Conservation (phyloP, 768 basidiomycete species). For the Boletus barrowsii region DNA sequence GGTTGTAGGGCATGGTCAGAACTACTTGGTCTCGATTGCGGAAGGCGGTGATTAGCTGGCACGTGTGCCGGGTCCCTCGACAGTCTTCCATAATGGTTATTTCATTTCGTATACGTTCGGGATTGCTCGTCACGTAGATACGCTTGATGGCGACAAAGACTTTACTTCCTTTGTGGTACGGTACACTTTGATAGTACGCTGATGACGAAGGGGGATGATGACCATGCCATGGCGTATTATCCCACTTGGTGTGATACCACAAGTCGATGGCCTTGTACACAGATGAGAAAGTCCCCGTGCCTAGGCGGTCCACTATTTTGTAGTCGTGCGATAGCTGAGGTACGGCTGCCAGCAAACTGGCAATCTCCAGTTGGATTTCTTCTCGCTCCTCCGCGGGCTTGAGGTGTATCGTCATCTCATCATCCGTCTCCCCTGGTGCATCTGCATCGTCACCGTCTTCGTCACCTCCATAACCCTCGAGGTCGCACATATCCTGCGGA, state of each 20-base stretch:
- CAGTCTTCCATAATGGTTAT: constrained; percentile 84
- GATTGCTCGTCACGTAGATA: constrained; percentile 95
- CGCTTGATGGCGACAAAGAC: constrained; percentile 93
- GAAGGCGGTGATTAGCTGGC: constrained; percentile 94
- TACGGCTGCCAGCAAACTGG: constrained; percentile 61
- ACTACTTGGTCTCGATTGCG: constrained; percentile 89
- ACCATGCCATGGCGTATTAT: constrained; percentile 73
- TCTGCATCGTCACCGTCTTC: constrained; percentile 35
- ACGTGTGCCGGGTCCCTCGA: constrained; percentile 81
- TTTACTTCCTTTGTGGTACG: constrained; percentile 41
- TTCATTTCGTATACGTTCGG: constrained; percentile 90
- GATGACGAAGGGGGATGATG: constrained; percentile 59
- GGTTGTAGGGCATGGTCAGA: constrained; percentile 89
- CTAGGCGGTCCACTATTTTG: constrained; percentile 82
- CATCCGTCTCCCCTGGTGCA: constrained; percentile 47
- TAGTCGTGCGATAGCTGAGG: constrained; percentile 68
- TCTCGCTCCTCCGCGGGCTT: constrained; percentile 65
- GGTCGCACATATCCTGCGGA: constrained; percentile 37
- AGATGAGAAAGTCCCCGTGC: constrained; percentile 97
- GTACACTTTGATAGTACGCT: constrained; percentile 58
- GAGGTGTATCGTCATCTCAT: constrained; percentile 55
- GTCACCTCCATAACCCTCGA: constrained; percentile 32
- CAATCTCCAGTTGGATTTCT: constrained; percentile 77
- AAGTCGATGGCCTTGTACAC: constrained; percentile 97
- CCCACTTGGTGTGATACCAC: constrained; percentile 68